A percentile compares a stretch with the other conserved stretches of the same genome.
Conservation (phyloP, 2,329 filamentous ascomycete species). For the Chrysoporthe austroafricana region DNA sequence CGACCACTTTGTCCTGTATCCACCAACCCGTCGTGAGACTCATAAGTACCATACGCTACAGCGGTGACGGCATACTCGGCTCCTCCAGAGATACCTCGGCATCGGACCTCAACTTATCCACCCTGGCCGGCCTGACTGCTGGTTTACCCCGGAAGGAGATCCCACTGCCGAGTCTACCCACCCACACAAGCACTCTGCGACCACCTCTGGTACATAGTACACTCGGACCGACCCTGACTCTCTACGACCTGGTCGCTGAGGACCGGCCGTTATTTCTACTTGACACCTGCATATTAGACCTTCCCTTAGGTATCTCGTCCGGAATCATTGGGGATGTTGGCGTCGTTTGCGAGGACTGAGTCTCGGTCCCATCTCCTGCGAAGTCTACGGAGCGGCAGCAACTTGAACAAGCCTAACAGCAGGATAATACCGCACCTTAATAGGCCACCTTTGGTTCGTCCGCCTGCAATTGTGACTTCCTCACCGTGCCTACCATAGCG, state of each 20-base stretch:
- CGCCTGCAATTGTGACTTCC: slow-evolving; percentile 9
- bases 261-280: slow-evolving; percentile 12
- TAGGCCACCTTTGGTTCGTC: slow-evolving; percentile 35
- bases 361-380: slow-evolving; percentile 36
- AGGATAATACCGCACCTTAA: slow-evolving; percentile 34
- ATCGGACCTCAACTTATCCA: slow-evolving; percentile 17
- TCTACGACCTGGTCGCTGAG: slow-evolving; percentile 17
- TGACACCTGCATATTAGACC: neutral
- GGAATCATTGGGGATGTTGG: slow-evolving; percentile 40
- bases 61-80: slow-evolving; percentile 10
- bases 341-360: slow-evolving; percentile 41
- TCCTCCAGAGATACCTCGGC: slow-evolving; percentile 23
- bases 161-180: slow-evolving; percentile 23
- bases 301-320: slow-evolving; percentile 7
- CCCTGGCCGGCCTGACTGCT: slow-evolving; percentile 1
- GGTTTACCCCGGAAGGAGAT: slow-evolving; percentile 14
- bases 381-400: slow-evolving; percentile 19
- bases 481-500: slow-evolving; percentile 13
- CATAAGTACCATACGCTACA: neutral
- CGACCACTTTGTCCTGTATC: neutral
- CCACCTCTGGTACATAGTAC: slow-evolving; percentile 5
- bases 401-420: slow-evolving; percentile 32
- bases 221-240: neutral
- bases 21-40: neutral
- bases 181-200: neutral